phyloP scores from a whole-genome alignment of 768 basidiomycete genomes.

The Tylopilus sp. region DNA sequence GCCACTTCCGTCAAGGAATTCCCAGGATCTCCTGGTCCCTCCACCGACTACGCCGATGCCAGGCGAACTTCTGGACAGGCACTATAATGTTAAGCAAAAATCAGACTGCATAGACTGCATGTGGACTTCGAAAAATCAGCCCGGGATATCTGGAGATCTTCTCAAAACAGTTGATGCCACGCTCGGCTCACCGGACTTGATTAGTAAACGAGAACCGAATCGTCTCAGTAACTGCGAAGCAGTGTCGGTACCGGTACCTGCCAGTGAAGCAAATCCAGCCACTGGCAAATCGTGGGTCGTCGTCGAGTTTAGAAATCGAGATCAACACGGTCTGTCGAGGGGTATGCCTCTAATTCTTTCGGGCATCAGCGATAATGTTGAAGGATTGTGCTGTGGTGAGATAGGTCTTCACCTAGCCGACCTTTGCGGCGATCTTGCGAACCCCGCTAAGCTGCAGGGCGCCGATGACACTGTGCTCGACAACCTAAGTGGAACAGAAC shows the following conservation, averaged over 20 bases:
- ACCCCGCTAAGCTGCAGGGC: neutral
- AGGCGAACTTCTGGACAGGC: neutral
- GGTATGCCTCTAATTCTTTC: neutral
- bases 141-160: neutral
- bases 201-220: neutral
- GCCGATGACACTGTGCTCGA: neutral
- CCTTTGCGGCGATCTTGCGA: accelerated
- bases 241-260: neutral
- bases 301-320: constrained; percentile 3
- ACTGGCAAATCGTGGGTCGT: no score
- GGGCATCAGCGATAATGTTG: neutral
- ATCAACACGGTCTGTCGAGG: neutral
- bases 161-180: neutral
- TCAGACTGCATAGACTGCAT: neutral
- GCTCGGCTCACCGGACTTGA: neutral
- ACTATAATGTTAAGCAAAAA: neutral
- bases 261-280: neutral
- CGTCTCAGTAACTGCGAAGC: no score
- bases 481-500: no score
- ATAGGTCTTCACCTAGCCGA: neutral
- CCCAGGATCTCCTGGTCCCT: neutral
- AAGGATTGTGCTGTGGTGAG: neutral
- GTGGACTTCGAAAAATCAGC: neutral
- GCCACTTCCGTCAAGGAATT: neutral
- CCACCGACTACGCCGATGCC: neutral